Base-by-base conservation (phyloP, 1,284 basidiomycete species). In the Crocinoboletus sp. region DNA sequence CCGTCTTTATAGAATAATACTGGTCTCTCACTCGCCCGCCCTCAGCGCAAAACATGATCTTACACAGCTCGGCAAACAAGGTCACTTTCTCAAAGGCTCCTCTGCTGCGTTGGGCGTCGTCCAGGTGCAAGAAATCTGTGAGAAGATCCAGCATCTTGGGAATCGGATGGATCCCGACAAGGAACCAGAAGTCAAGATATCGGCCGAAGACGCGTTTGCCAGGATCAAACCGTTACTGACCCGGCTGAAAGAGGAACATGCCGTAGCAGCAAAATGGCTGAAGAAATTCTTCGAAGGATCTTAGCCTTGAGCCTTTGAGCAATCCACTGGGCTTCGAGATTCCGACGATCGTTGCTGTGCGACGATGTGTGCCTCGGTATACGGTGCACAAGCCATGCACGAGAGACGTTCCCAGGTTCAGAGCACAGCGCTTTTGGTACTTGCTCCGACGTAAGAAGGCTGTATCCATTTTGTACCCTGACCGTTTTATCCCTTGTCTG, bases 21-120 rank as follows among this genome's bases (percentile, higher is more conserved):
- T 51, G 35, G 41, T 25, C 33, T 48, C 55, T 56, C 36, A 55
- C 44, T 44, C 38, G 34, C 44, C 31, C 43, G n/a, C n/a, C n/a
- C n/a, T 27, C 65, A 91, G 86, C 51, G 58, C 61, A 32, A 64
- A 59, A 19, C 72, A 81, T 50, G 74, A 90, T 54, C 74, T 94
- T 12, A 55, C 59, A 7, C 68, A 80, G 53, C 77, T 96, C 12
- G 86, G 88, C 4, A 72, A 74, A 13, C 74, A 90, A 10, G 94
- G 93, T 0, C 94, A 97, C 67, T 97, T 91, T 67, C 80, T 97
- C 61, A 97, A 96, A 66, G 94, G 93, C 38, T 94, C 92, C 2
- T 94, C 90, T 24, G 93, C 93, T 12, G 90, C 94, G 2, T 76
- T 96, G 33, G 93, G 93, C 28, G 79, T 94, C 31, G 71, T 73